phyloP scores from a whole-genome alignment of 495 filamentous ascomycete species.

The Pyrenula massariospora region DNA sequence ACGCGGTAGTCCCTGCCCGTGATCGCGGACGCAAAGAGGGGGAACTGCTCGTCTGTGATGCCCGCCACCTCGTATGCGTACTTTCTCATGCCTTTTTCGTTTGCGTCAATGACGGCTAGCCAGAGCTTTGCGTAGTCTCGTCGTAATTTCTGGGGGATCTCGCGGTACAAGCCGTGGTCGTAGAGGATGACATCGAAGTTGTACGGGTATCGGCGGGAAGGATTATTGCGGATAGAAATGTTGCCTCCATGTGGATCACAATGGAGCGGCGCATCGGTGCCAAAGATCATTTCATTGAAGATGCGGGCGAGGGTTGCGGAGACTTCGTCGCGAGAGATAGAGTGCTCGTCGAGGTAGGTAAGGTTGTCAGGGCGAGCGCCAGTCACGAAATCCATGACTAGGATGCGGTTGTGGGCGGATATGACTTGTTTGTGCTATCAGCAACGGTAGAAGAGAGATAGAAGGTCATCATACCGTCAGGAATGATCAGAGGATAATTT shows the following conservation, averaged over 20 bases:
- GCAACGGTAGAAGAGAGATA: background rate
- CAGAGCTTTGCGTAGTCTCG: constrained; percentile 93
- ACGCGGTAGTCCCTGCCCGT: constrained; percentile 85
- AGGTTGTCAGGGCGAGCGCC: constrained; percentile 86
- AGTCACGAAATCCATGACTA: constrained; percentile 91
- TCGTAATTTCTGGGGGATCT: constrained; percentile 67
- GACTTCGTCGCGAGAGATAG: constrained; percentile 91
- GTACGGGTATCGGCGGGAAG: constrained; percentile 34
- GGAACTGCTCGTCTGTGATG: constrained; percentile 84
- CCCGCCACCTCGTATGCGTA: constrained; percentile 85
- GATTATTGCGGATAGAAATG: constrained; percentile 76
- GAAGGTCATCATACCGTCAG: constrained; percentile 37
- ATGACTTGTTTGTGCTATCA: constrained; percentile 50
- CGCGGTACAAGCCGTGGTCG: constrained; percentile 93
- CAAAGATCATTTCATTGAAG: constrained; percentile 99
- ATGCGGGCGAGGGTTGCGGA: constrained; percentile 82
- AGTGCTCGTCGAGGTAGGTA: constrained; percentile 68
- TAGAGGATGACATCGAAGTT: constrained; percentile 99
- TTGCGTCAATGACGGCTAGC: constrained; percentile 86
- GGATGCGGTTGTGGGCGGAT: constrained; percentile 78
- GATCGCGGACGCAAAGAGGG: constrained; percentile 90
- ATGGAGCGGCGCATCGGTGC: constrained; percentile 76
- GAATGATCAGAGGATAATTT: constrained; percentile 71
- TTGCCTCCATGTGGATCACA: constrained; percentile 98
- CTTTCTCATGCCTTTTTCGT: constrained; percentile 72